phyloP scores from a whole-genome alignment of 163 green algal genomes.

The Scenedesmus sp. region DNA sequence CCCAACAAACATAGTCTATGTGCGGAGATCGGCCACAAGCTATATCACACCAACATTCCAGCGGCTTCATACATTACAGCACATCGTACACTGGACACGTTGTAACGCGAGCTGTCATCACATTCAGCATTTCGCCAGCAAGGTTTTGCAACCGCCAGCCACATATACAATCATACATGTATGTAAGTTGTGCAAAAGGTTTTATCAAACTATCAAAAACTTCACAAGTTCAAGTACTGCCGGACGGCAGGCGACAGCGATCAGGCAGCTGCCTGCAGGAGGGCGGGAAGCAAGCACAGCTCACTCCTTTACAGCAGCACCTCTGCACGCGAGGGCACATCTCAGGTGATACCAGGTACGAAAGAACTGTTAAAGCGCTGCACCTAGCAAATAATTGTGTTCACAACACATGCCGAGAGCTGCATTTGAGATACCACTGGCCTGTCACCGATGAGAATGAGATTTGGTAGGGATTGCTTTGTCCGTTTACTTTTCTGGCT shows the following conservation, averaged over 20 bases:
- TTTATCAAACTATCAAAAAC: not conserved
- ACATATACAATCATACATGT: not conserved
- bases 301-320: too few relatives aligned
- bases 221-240: not conserved
- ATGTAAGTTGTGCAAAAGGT: not conserved
- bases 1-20: not conserved
- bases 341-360: too few relatives aligned
- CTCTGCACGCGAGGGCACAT: too few relatives aligned
- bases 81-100: not conserved
- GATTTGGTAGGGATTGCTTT: too few relatives aligned
- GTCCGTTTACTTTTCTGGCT: too few relatives aligned
- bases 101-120: slow-evolving; percentile 9
- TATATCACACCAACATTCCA: not conserved
- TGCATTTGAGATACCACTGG: too few relatives aligned
- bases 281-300: too few relatives aligned
- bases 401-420: too few relatives aligned
- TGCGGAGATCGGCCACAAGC: not conserved
- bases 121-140: not conserved
- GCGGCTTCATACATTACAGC: not conserved
- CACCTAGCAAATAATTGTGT: too few relatives aligned
- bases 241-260: not conserved
- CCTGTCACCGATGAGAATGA: too few relatives aligned
- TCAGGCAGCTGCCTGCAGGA: not conserved
- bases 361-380: too few relatives aligned
- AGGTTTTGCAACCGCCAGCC: not conserved